These are phyloP conservation scores for Saccharomycopsis schoenii DNA, from an alignment of 805 yeast species.

Conservation along the genomic window DNA sequence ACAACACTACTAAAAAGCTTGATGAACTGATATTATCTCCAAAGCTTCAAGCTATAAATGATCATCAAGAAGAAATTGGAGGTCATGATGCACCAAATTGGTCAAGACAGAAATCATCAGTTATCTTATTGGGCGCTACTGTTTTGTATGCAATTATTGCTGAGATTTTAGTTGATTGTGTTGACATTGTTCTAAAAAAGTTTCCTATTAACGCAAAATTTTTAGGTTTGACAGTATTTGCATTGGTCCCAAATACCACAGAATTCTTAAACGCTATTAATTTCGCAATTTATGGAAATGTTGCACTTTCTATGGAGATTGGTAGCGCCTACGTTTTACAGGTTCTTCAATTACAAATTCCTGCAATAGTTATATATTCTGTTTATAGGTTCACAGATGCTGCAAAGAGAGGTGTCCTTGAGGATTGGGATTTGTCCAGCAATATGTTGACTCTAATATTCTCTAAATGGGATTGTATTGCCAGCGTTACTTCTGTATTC, in stretches of 20 bases:
- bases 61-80: constrained; percentile 30
- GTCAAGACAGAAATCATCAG: constrained; percentile 77
- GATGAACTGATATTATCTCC: constrained; percentile 7
- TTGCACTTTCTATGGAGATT: constrained; percentile 93
- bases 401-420: constrained; percentile 23
- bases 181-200: constrained; percentile 70
- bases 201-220: constrained; percentile 86
- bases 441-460: constrained; percentile 68
- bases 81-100: constrained; percentile 98
- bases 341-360: constrained; percentile 88
- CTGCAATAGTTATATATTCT: constrained; percentile 76
- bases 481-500: constrained; percentile 74
- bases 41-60: neutral
- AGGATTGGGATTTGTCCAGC: constrained; percentile 18
- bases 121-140: constrained; percentile 77
- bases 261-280: constrained; percentile 95
- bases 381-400: constrained; percentile 36
- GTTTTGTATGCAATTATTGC: constrained; percentile 86
- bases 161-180: constrained; percentile 86
- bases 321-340: constrained; percentile 97
- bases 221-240: constrained; percentile 88
- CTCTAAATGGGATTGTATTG: constrained; percentile 93
- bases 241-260: constrained; percentile 93
- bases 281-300: constrained; percentile 92
- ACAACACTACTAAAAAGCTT: neutral